Conservation (phyloP, 208 protist genomes). For the Vickermania ingenoplastis region DNA sequence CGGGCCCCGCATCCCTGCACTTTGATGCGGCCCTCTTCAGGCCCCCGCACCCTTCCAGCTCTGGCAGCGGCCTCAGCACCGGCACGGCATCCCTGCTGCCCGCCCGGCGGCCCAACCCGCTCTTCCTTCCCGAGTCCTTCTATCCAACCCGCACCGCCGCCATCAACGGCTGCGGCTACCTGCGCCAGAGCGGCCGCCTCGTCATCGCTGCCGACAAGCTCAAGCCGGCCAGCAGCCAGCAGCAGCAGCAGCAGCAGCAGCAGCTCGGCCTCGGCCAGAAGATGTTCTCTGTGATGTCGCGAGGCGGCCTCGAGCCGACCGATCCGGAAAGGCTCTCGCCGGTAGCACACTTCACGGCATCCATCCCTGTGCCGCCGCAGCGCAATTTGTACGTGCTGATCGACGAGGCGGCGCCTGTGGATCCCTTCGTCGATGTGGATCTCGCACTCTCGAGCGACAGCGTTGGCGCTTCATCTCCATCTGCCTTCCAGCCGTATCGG, state of each 20-base stretch:
- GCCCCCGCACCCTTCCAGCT: neutral
- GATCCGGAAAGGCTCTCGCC: neutral
- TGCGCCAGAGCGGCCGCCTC: slow-evolving; percentile 18
- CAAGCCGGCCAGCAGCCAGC: neutral
- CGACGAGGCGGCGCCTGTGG: slow-evolving; percentile 51
- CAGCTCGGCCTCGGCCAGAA: slow-evolving; percentile 57
- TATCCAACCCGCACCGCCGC: slow-evolving; percentile 52
- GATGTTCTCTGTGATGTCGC: slow-evolving; percentile 49
- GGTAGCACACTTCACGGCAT: slow-evolving; percentile 34
- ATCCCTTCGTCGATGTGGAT: slow-evolving; percentile 85
- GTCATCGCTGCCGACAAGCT: slow-evolving; percentile 37
- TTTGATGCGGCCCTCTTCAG: no score
- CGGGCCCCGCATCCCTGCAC: no score
- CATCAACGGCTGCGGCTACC: slow-evolving; percentile 38
- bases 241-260: neutral
- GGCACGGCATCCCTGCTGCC: neutral
- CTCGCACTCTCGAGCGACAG: slow-evolving; percentile 14
- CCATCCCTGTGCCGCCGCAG: slow-evolving; percentile 27
- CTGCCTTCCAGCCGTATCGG: neutral
- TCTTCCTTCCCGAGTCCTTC: slow-evolving; percentile 33
- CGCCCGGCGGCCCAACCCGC: slow-evolving; percentile 30
- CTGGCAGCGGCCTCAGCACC: neutral
- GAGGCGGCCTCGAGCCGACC: slow-evolving; percentile 1
- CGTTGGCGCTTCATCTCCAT: neutral
- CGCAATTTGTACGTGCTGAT: slow-evolving; percentile 77